Evolutionary conservation across 2,329 filamentous ascomycete genomes (phyloP).

Genomic region (Fusarium sp.): DNA sequence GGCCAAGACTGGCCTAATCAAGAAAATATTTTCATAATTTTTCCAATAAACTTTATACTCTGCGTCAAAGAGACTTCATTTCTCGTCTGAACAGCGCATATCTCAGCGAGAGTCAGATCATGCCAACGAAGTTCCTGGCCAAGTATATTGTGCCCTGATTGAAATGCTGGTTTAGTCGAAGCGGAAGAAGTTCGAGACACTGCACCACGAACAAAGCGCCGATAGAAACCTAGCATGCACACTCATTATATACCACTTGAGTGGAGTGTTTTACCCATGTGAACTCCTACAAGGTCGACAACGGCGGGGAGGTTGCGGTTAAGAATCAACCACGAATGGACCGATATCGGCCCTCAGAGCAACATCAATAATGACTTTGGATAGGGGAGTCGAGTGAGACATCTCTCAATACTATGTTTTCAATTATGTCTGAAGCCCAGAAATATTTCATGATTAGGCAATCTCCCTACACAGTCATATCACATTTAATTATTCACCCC

Average conservation of each 20-base stretch:
- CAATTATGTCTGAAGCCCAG: background rate
- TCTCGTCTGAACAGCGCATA: background rate
- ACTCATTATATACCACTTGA: background rate
- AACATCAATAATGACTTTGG: background rate
- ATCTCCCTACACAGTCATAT: background rate
- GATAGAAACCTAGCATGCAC: background rate
- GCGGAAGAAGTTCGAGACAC: background rate
- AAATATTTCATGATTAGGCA: background rate
- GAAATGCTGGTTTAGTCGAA: background rate
- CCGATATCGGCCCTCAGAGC: background rate
- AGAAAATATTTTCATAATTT: background rate
- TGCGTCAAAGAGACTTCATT: background rate
- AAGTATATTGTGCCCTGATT: background rate
- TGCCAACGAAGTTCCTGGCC: background rate
- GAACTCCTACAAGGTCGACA: background rate
- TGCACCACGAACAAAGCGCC: background rate
- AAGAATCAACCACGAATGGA: background rate
- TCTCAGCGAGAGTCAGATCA: background rate
- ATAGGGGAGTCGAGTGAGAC: background rate
- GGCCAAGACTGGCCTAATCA: background rate
- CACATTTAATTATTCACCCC: background rate
- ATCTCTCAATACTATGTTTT: background rate
- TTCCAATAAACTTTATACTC: background rate
- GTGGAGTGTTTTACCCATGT: background rate
- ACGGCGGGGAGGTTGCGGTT: no score